Percentiles rank a stretch among this genome's conserved stretches.
Conservation (phyloP, 108 stramenopile genomes). For the Cyclostephanos invisitatus region DNA sequence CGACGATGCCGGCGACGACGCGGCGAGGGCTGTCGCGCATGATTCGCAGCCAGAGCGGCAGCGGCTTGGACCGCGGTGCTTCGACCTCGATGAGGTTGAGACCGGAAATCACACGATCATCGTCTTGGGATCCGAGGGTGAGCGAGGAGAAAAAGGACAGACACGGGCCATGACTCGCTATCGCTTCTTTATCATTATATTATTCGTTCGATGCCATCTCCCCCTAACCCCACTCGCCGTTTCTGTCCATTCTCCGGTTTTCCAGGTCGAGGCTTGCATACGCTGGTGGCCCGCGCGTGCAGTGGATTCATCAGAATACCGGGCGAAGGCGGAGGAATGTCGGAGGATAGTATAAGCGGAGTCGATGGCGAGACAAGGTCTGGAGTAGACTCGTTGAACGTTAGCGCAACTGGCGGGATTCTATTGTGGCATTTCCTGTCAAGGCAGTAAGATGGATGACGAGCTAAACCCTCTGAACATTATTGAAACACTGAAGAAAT, state of each 20-base stretch:
- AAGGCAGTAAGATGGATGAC: no score
- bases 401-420: slow-evolving; percentile 95
- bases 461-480: no score
- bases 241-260: not conserved
- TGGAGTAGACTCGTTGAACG: slow-evolving; percentile 95
- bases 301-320: slow-evolving; percentile 90
- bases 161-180: no score
- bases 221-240: no score
- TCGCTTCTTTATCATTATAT: no score
- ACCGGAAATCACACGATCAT: slow-evolving; percentile 79
- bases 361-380: slow-evolving; percentile 41
- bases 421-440: slow-evolving; percentile 56
- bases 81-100: slow-evolving; percentile 54
- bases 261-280: slow-evolving; percentile 81
- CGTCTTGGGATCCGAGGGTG: slow-evolving; percentile 92
- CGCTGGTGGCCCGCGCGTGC: slow-evolving; percentile 82
- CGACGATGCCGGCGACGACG: slow-evolving; percentile 4
- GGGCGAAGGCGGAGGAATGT: slow-evolving; percentile 43
- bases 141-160: not conserved
- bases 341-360: slow-evolving; percentile 12
- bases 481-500: no score
- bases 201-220: no score
- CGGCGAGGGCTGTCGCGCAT: no score
- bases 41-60: no score
- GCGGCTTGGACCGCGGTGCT: slow-evolving; percentile 36